Percentiles rank a stretch among this genome's conserved stretches.
Evolutionary conservation across 2,329 filamentous ascomycete species (phyloP).

Genomic region (Blumeriella jaapii): DNA sequence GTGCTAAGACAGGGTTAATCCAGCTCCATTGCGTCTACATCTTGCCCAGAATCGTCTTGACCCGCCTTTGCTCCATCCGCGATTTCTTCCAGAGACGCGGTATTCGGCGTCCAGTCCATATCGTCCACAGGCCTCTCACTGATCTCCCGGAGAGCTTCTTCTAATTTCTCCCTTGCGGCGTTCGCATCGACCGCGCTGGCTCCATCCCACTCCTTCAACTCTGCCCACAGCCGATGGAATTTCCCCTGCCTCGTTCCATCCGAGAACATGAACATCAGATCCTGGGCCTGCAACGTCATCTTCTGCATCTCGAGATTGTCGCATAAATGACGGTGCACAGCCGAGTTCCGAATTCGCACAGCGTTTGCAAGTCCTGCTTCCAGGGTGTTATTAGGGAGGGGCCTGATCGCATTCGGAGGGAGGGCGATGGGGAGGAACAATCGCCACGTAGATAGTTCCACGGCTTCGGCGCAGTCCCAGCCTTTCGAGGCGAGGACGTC

Average conservation of each 20-base stretch:
- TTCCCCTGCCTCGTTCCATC: slow-evolving; percentile 21
- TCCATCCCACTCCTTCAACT: slow-evolving; percentile 21
- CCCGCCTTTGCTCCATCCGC: slow-evolving; percentile 1
- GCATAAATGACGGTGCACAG: slow-evolving; percentile 24
- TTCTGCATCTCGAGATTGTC: slow-evolving; percentile 20
- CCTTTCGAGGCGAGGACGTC: slow-evolving; percentile 15
- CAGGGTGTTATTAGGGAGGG: slow-evolving; percentile 13
- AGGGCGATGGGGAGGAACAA: slow-evolving; percentile 15
- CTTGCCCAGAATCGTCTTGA: slow-evolving; percentile 3
- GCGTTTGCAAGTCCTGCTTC: slow-evolving; percentile 19
- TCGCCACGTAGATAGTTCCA: slow-evolving; percentile 24
- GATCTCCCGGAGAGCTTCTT: slow-evolving; percentile 21
- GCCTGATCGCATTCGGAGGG: slow-evolving; percentile 15
- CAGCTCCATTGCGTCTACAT: slow-evolving; percentile 22
- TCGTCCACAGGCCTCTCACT: slow-evolving; percentile 23
- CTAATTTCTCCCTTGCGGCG: slow-evolving; percentile 16
- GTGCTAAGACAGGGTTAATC: slow-evolving; percentile 7
- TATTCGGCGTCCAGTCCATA: slow-evolving; percentile 27
- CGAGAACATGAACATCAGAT: slow-evolving; percentile 24
- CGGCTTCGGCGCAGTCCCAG: slow-evolving; percentile 24
- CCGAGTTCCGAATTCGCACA: slow-evolving; percentile 23
- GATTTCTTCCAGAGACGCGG: slow-evolving; percentile 22
- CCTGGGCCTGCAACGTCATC: slow-evolving; percentile 21
- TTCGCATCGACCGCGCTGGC: slow-evolving; percentile 10
- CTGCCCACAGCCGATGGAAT: slow-evolving; percentile 17